These are phyloP conservation scores for Diatrype stigma DNA, from an alignment of 2,329 filamentous ascomycete genomes.

Conservation along the genomic window DNA sequence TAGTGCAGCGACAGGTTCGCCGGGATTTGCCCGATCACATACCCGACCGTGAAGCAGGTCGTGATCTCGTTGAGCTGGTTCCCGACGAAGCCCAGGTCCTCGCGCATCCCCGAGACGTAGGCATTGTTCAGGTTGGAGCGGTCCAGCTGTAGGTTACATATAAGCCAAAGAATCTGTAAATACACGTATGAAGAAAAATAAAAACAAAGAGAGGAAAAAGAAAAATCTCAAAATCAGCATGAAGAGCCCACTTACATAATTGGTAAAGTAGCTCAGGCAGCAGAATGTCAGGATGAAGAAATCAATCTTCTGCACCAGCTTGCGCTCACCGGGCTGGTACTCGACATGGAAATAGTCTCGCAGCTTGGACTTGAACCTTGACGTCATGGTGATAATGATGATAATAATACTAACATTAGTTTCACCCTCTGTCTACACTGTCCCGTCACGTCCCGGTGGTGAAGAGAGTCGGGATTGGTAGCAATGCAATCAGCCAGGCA, in stretches of 20 bases:
- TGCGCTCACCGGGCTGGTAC: constrained; percentile 32
- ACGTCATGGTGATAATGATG: constrained; percentile 16
- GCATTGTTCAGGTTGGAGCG: constrained; percentile 50
- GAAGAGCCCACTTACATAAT: constrained; percentile 38
- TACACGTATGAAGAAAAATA: too few species aligned
- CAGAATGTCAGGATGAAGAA: constrained; percentile 63
- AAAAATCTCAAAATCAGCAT: too few species aligned
- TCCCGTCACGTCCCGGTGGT: too few species aligned
- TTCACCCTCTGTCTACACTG: too few species aligned
- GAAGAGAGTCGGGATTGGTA: too few species aligned
- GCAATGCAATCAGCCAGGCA: too few species aligned
- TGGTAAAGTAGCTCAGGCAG: constrained; percentile 54
- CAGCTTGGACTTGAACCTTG: constrained; percentile 15
- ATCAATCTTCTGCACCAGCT: constrained; percentile 54
- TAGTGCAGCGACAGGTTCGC: constrained; percentile 61
- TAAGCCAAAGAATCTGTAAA: too few species aligned
- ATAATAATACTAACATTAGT: too few species aligned
- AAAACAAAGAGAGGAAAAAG: neutral
- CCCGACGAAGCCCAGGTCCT: constrained; percentile 44
- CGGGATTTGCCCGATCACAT: constrained; percentile 53
- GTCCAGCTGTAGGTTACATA: constrained; percentile 46
- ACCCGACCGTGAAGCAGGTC: constrained; percentile 44
- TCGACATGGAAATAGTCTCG: constrained; percentile 26
- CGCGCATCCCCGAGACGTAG: constrained; percentile 51
- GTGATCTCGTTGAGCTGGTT: constrained; percentile 51